phyloP scores from a whole-genome alignment of 768 basidiomycete genomes.

The Trametes maxima region DNA sequence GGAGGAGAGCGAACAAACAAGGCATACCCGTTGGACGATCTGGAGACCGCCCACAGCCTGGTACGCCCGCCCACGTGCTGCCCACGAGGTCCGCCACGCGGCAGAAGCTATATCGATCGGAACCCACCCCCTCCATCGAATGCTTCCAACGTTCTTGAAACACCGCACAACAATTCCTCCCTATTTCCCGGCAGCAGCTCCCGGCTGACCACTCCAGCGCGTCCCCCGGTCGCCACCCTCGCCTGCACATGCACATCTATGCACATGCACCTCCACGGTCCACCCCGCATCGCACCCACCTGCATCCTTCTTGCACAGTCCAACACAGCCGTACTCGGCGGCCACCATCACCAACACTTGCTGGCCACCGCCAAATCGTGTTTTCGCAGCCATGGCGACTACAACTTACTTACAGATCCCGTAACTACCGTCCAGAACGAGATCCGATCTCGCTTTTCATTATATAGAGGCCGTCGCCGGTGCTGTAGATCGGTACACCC shows the following conservation, averaged over 20 bases:
- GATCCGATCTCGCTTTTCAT: conserved; percentile 22
- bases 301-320: conserved; percentile 7
- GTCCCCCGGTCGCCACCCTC: background rate
- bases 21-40: conserved; percentile 16
- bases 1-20: conserved; percentile 21
- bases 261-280: background rate
- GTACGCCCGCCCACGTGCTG: conserved; percentile 24
- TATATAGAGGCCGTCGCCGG: background rate
- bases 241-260: background rate
- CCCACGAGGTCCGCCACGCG: conserved; percentile 28
- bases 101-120: conserved; percentile 21
- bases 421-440: conserved; percentile 6
- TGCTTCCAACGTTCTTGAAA: conserved; percentile 18
- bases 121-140: conserved; percentile 3
- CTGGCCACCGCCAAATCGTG: conserved; percentile 9
- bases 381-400: conserved; percentile 24
- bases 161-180: conserved; percentile 9
- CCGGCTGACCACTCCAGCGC: conserved; percentile 8
- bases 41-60: conserved; percentile 7
- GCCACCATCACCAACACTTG: conserved; percentile 8
- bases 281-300: too few species aligned
- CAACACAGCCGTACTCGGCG: conserved; percentile 1
- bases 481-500: conserved; percentile 1
- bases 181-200: too few species aligned
- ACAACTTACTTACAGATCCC: conserved; percentile 8